Base-by-base conservation (phyloP, 2,329 filamentous ascomycete genomes). In the Akanthomyces dipterigenus region DNA sequence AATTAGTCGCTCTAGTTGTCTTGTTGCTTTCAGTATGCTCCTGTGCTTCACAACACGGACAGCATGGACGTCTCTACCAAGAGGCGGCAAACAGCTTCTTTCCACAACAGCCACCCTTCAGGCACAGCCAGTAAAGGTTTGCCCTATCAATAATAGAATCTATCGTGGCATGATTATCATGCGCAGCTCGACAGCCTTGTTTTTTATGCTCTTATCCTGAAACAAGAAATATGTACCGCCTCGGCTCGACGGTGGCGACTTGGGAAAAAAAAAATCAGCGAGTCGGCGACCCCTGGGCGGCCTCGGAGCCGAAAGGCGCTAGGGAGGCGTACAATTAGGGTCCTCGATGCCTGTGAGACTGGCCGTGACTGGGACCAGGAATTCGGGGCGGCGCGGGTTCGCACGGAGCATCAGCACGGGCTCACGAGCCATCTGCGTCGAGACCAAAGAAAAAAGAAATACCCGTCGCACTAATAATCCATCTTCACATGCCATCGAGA, bases 181-280 rank as follows among this genome's bases (percentile, higher is more conserved):
- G 54, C 20, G 31, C 31, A 26, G 18, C 42, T 56, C 40, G 42
- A 43, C 28, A 36, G 7, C 20, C 36, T 7, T 20, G 16, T 20
- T 51, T 26, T 6, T 24, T n/a, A n/a, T n/a, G n/a, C 20, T 5
- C 12, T 18, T 3, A 24, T 8, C 6, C 8, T 20, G 24, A 34
- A 34, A 6, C 16, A n/a, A 11, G 14, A 14, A n/a, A 48, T n/a
- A 55, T 20, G 7, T 5, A 45, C 22, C 55, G 55, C 55, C 55
- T 58, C 55, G 55, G 55, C 34, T 58, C 55, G 45, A 45, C 34
- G 55, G 45, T 58, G 55, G 55, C 45, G 55, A 50, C 36, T 38
- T 38, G 9, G 34, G 28, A 7, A 31, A 42, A 22, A 28, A 50
- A 42, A n/a, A 58, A 4, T 28, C 22, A 50, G 4, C n/a, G 40